Evolutionary conservation across 2,329 filamentous ascomycete genomes (phyloP).

Genomic region (Microsporum audouinii): DNA sequence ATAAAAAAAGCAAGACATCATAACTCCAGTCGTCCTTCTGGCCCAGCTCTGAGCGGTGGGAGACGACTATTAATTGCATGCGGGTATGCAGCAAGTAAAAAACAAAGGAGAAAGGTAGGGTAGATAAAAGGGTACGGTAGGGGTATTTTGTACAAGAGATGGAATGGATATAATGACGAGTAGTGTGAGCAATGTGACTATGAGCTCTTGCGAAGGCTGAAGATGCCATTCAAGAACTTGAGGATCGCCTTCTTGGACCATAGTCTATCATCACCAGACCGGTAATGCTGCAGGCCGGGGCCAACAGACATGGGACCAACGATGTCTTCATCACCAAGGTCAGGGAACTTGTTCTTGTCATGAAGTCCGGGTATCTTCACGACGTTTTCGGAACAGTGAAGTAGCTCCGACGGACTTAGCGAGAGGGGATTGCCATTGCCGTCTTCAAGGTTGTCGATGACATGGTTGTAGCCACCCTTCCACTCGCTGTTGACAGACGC

Average conservation of each 20-base stretch:
- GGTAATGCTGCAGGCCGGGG: conserved; percentile 29
- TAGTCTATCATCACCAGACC: conserved; percentile 26
- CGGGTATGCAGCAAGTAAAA: neutral
- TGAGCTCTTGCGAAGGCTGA: conserved; percentile 13
- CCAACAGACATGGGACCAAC: conserved; percentile 73
- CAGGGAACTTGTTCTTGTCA: conserved; percentile 68
- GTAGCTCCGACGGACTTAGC: conserved; percentile 29
- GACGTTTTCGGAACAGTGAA: conserved; percentile 38
- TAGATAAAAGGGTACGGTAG: neutral
- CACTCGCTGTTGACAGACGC: conserved; percentile 63
- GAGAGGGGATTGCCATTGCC: conserved; percentile 27
- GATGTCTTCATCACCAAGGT: conserved; percentile 80
- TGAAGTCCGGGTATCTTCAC: conserved; percentile 33
- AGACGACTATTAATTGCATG: conserved; percentile 6
- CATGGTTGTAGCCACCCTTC: conserved; percentile 57
- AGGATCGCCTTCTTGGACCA: conserved; percentile 35
- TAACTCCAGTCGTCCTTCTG: conserved; percentile 7
- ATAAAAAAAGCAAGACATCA: neutral
- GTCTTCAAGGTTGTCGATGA: conserved; percentile 42
- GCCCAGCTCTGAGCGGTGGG: neutral
- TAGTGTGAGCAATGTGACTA: neutral
- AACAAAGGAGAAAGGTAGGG: neutral
- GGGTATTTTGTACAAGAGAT: neutral
- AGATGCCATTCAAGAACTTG: conserved; percentile 35
- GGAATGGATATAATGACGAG: neutral